These are phyloP conservation scores for Neurospora tetrasperma DNA, from an alignment of 495 filamentous ascomycete genomes.

Conservation along the genomic window DNA sequence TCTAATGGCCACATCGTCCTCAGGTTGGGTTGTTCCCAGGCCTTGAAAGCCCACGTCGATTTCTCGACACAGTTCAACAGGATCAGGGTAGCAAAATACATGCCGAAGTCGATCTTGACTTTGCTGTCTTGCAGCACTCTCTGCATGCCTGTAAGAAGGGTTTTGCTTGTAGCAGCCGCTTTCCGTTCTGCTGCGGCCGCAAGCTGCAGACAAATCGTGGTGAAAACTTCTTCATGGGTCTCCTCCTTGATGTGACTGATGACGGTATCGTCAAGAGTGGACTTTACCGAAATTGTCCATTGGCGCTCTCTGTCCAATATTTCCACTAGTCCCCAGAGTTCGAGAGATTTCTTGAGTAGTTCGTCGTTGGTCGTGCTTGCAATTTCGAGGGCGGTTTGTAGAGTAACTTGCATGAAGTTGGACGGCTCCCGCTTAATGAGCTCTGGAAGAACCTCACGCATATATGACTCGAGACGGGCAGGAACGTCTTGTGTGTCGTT, in stretches of 20 bases:
- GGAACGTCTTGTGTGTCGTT: conserved; percentile 58
- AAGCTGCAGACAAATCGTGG: conserved; percentile 56
- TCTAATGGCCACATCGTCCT: conserved; percentile 60
- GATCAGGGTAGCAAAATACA: conserved; percentile 63
- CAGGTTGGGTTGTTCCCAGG: conserved; percentile 53
- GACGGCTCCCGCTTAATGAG: conserved; percentile 59
- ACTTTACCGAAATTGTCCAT: conserved; percentile 49
- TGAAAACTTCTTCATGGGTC: conserved; percentile 34
- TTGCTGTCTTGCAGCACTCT: conserved; percentile 64
- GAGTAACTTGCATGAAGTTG: conserved; percentile 54
- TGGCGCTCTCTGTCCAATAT: conserved; percentile 58
- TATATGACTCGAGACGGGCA: conserved; percentile 58
- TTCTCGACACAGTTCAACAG: conserved; percentile 74
- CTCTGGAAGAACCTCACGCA: conserved; percentile 49
- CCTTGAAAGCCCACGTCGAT: conserved; percentile 71
- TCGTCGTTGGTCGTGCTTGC: conserved; percentile 47
- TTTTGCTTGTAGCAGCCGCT: conserved; percentile 52
- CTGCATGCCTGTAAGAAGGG: conserved; percentile 65
- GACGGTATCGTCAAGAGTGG: conserved; percentile 18
- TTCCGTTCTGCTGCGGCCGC: conserved; percentile 65
- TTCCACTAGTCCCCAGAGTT: conserved; percentile 68
- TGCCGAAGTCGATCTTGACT: conserved; percentile 56
- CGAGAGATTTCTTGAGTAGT: conserved; percentile 54
- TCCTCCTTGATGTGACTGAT: conserved; percentile 29
- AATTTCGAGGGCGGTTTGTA: conserved; percentile 48